Conservation (phyloP, 164 flowering plant genomes). For the Magnolia changhungtana region DNA sequence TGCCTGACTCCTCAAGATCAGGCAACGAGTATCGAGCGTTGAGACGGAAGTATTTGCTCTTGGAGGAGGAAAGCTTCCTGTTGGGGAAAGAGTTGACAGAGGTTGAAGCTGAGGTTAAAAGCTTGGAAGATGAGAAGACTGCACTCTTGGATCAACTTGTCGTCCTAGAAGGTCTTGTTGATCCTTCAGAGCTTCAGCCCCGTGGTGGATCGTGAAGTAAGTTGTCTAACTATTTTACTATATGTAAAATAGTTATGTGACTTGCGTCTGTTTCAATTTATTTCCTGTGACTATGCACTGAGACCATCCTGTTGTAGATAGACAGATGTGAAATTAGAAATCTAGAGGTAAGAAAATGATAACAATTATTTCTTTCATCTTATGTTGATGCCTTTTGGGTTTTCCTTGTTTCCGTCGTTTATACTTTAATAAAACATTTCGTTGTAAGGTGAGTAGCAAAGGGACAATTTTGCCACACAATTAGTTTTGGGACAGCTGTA, state of each 20-base stretch:
- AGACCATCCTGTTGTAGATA: not conserved
- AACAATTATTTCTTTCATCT: not conserved
- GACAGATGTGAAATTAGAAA: not conserved
- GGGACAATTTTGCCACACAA: too few species aligned
- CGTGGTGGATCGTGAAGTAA: slow-evolving; percentile 2
- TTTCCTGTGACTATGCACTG: not conserved
- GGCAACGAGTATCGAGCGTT: slow-evolving; percentile 60
- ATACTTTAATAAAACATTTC: too few species aligned
- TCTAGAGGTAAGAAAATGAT: not conserved
- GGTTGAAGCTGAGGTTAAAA: slow-evolving; percentile 56
- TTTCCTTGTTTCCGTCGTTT: not conserved
- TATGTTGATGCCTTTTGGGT: not conserved
- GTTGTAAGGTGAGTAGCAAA: too few species aligned
- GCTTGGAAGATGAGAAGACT: slow-evolving; percentile 69
- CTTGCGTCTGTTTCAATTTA: not conserved
- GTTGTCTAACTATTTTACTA: not conserved
- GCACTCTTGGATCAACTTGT: slow-evolving; percentile 83
- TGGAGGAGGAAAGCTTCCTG: slow-evolving; percentile 72
- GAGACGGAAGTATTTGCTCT: slow-evolving; percentile 64
- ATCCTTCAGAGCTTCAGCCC: slow-evolving; percentile 59
- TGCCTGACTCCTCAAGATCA: slow-evolving; percentile 48
- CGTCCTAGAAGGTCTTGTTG: slow-evolving; percentile 86
- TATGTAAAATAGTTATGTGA: not conserved
- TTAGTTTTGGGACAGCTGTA: too few species aligned
- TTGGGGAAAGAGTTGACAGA: slow-evolving; percentile 51